Evolutionary conservation across 768 basidiomycete genomes (phyloP).

Genomic region (Xerocomus brunneocitrinus): DNA sequence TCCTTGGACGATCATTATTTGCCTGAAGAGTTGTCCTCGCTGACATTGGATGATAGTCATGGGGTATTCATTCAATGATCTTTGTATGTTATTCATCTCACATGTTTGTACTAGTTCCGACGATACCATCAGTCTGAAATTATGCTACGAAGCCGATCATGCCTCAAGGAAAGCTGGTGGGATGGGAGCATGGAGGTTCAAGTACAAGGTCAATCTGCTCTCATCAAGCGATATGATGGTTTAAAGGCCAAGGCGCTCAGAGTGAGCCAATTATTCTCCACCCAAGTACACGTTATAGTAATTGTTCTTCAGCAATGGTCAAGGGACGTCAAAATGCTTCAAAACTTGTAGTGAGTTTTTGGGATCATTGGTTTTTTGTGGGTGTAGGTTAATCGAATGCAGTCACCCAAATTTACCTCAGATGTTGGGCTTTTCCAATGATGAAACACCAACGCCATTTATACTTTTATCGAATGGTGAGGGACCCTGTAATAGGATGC

Average conservation of each 20-base stretch:
- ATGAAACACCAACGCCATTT: slow-evolving; percentile 43
- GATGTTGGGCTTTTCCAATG: slow-evolving; percentile 47
- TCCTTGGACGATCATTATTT: slow-evolving; percentile 21
- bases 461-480: slow-evolving; percentile 49
- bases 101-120: slow-evolving; percentile 34
- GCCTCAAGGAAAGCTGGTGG: slow-evolving; percentile 46
- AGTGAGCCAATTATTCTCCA: slow-evolving; percentile 18
- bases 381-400: background rate
- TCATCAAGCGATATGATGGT: slow-evolving; percentile 45
- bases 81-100: slow-evolving; percentile 6
- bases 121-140: slow-evolving; percentile 51
- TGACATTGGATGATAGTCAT: slow-evolving; percentile 26
- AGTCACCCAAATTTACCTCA: slow-evolving; percentile 54
- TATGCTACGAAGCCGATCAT: slow-evolving; percentile 32
- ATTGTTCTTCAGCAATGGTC: slow-evolving; percentile 39
- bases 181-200: slow-evolving; percentile 38
- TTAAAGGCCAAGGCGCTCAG: slow-evolving; percentile 28
- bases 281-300: background rate
- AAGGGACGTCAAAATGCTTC: slow-evolving; percentile 45
- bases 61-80: slow-evolving; percentile 25
- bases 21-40: slow-evolving; percentile 18
- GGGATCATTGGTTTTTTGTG: background rate
- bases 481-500: background rate
- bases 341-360: slow-evolving; percentile 43
- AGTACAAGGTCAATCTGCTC: slow-evolving; percentile 35